phyloP scores from a whole-genome alignment of 2,329 filamentous ascomycete genomes.

The Setomelanomma holmii region DNA sequence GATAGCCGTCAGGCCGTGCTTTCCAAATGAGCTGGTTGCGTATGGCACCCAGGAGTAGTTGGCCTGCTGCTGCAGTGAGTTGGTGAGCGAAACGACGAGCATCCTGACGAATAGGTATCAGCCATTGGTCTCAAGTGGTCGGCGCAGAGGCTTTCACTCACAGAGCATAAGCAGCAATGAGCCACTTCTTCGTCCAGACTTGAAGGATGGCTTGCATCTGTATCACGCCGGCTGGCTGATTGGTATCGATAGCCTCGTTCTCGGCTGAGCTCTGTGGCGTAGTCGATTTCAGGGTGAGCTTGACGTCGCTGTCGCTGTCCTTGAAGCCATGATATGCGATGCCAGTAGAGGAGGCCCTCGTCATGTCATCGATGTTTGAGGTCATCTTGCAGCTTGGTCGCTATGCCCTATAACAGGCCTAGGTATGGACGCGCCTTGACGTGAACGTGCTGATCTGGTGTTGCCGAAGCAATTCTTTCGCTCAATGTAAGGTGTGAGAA shows the following conservation, averaged over 20 bases:
- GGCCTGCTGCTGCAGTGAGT: conserved; percentile 53
- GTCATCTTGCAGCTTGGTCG: neutral
- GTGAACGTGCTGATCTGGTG: too few relatives aligned
- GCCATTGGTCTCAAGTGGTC: too few relatives aligned
- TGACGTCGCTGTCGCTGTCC: neutral
- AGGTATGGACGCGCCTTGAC: too few relatives aligned
- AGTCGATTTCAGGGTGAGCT: neutral
- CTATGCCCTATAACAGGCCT: neutral
- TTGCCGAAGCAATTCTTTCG: too few relatives aligned
- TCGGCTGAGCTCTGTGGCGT: neutral
- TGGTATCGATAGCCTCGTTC: neutral
- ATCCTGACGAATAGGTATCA: too few relatives aligned
- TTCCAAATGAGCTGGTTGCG: conserved; percentile 45
- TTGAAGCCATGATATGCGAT: neutral
- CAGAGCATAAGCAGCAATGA: conserved; percentile 49
- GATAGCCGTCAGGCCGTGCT: conserved; percentile 41
- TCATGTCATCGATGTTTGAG: neutral
- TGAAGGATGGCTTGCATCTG: conserved; percentile 52
- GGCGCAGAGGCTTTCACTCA: too few relatives aligned
- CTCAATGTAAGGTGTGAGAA: neutral
- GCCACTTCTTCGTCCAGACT: conserved; percentile 50
- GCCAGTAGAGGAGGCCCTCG: neutral
- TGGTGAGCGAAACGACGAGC: conserved; percentile 41
- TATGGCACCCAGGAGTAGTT: conserved; percentile 47
- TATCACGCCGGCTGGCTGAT: conserved; percentile 27